Conservation (phyloP, 108 stramenopile species). For the Stephanodiscus triporus region DNA sequence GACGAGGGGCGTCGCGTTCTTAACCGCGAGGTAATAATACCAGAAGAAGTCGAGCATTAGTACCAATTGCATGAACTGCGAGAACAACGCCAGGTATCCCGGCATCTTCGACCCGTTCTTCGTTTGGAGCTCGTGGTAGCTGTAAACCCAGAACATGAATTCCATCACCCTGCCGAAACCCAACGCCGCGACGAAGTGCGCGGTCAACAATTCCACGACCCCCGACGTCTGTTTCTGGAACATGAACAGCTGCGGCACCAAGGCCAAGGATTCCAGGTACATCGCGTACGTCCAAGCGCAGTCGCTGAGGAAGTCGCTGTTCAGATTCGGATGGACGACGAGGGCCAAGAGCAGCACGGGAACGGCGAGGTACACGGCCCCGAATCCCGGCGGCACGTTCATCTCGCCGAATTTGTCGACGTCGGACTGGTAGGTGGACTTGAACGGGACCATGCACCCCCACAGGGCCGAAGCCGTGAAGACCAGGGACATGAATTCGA, state of each 20-base stretch:
- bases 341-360: conserved; percentile 91
- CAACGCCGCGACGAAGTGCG: conserved; percentile 93
- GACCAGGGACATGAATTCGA: conserved; percentile 86
- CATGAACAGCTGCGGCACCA: conserved; percentile 98
- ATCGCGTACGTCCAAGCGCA: conserved; percentile 98
- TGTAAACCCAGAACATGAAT: conserved; percentile 97
- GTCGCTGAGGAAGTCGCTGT: conserved; percentile 95
- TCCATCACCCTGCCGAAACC: conserved; percentile 95
- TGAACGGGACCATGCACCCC: conserved; percentile 83
- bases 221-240: conserved; percentile 93
- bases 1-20: conserved; percentile 88
- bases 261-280: conserved; percentile 96
- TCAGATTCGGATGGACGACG: conserved; percentile 92
- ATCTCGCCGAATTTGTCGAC: conserved; percentile 93
- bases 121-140: conserved; percentile 96
- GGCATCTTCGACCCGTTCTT: conserved; percentile 84
- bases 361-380: conserved; percentile 83
- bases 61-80: conserved; percentile 95
- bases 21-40: conserved; percentile 94
- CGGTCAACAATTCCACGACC: conserved; percentile 85
- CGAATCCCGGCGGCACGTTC: conserved; percentile 81
- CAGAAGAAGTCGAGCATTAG: conserved; percentile 98
- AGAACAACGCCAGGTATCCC: conserved; percentile 94
- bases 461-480: conserved; percentile 78
- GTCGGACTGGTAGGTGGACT: conserved; percentile 88